Conservation (phyloP, 1,284 basidiomycete species). For the Cystobasidiaceae sp. region DNA sequence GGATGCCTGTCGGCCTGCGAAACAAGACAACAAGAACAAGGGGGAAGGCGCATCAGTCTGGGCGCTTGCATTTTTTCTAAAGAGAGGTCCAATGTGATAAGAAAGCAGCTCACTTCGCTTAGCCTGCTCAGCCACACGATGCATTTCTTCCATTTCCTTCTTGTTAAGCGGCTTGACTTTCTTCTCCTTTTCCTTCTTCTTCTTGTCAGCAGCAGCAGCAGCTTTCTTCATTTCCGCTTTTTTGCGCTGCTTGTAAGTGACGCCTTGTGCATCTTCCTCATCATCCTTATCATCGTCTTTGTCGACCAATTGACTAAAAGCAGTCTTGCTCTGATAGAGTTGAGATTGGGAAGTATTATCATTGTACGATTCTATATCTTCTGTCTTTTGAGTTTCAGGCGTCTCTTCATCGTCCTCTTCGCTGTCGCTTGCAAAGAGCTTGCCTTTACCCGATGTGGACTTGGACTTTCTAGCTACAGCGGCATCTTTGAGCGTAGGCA, state of each 20-base stretch:
- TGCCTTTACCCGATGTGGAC: too few relatives aligned
- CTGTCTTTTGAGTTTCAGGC: too few relatives aligned
- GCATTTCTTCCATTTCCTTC: slow-evolving; percentile 10
- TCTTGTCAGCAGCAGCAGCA: background rate
- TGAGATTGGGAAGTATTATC: too few relatives aligned
- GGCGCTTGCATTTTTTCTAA: too few relatives aligned
- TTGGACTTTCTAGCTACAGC: too few relatives aligned
- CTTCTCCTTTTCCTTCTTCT: slow-evolving; percentile 4
- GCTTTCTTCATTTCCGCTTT: background rate
- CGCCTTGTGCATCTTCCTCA: background rate
- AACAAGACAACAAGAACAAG: background rate
- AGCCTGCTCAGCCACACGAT: background rate
- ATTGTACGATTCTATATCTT: too few relatives aligned
- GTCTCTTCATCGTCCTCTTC: background rate
- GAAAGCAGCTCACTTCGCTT: background rate
- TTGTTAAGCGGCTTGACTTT: slow-evolving; percentile 13
- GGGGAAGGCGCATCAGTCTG: background rate
- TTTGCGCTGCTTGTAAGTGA: background rate
- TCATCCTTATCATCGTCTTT: background rate
- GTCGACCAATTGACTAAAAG: too few relatives aligned
- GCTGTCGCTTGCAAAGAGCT: background rate
- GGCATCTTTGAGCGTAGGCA: too few relatives aligned
- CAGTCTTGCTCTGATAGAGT: too few relatives aligned
- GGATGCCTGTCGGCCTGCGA: slow-evolving; percentile 11
- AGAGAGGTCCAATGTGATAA: background rate